Percentiles rank a stretch among this genome's conserved stretches.
Evolutionary conservation across 352 stramenopile species (phyloP).

Genomic region (Pythium sukuiense): DNA sequence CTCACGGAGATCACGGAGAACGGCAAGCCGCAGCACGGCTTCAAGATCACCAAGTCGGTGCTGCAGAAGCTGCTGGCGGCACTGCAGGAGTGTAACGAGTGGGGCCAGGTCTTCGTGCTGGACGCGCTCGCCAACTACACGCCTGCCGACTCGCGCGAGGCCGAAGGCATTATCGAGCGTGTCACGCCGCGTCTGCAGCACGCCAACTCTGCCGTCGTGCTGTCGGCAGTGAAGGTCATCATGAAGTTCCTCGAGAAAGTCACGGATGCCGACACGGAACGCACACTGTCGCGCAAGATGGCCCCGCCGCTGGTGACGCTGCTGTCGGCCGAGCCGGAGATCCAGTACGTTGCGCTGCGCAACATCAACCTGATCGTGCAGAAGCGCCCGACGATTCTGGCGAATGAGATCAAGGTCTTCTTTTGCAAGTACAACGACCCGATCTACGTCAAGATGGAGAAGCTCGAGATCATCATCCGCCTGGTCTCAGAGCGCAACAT

Average conservation of each 20-base stretch:
- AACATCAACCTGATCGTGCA: constrained; percentile 99
- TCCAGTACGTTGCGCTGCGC: constrained; percentile 98
- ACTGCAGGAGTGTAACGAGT: constrained; percentile 99
- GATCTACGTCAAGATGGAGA: constrained; percentile 97
- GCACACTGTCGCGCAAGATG: constrained; percentile 93
- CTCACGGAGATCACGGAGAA: constrained; percentile 98
- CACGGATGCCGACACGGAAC: constrained; percentile 91
- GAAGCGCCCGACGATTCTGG: constrained; percentile 94
- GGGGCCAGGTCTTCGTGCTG: constrained; percentile 98
- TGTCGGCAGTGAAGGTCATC: constrained; percentile 97
- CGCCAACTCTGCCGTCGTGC: constrained; percentile 98
- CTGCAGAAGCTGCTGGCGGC: constrained; percentile 98
- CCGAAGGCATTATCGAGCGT: constrained; percentile 98
- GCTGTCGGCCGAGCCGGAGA: constrained; percentile 97
- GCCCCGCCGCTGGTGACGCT: constrained; percentile 98
- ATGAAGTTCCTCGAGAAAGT: constrained; percentile 97
- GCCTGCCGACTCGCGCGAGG: constrained; percentile 94
- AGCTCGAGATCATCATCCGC: constrained; percentile 99
- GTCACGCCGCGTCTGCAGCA: constrained; percentile 98
- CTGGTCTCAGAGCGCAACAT: constrained; percentile 98
- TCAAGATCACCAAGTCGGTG: constrained; percentile 96
- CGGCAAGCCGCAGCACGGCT: constrained; percentile 84
- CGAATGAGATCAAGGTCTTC: constrained; percentile 95
- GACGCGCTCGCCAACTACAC: constrained; percentile 96
- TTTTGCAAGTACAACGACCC: constrained; percentile 99